Base-by-base conservation (phyloP, 2,329 filamentous ascomycete species). In the Pseudogymnoascus sp. region DNA sequence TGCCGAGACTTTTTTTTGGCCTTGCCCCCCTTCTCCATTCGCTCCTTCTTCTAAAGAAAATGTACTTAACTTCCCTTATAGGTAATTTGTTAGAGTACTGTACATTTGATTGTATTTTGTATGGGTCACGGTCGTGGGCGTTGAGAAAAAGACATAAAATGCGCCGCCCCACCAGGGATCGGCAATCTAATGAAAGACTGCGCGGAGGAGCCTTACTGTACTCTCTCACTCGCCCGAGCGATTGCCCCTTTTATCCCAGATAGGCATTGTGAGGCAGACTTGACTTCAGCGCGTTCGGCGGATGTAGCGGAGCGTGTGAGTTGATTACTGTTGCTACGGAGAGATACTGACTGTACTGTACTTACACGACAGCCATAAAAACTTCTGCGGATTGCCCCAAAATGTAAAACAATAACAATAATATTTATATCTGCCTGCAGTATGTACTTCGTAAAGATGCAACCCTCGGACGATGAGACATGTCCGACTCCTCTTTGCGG, bases 371-470 rank as follows among this genome's bases (percentile, higher is more conserved):
- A 2, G 25, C 43, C 18, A 25, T 30, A 33, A 18, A 25, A 25
- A 25, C 22, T n/a, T 33, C 25, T 54, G 9, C 28, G 28, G 33
- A 54, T 12, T 54, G 28, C 28, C 41, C 25, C 25, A 35, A 54
- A 54, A 12, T 7, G 47, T 54, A 54, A 54, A 54, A 54, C 47
- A 54, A 54, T 54, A 54, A 54, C 47, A 54, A 54, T 54, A 54
- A 54, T 20, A 33, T 54, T 33, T 54, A 54, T 54, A 54, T 54
- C 47, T 35, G 28, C n/a, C 47, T 54, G 47, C 28, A 54, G 47
- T 54, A 54, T 33, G 28, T 18, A 54, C 28, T 41, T 16, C 30
- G 43, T 3, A 50, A n/a, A 54, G 16, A 54, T 54, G 47, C 47
- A 20, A 54, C 47, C 47, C 28, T 35, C 47, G 47, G 8, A n/a